Base-by-base conservation (phyloP, 805 yeast species). In the Saturnispora diversa region DNA sequence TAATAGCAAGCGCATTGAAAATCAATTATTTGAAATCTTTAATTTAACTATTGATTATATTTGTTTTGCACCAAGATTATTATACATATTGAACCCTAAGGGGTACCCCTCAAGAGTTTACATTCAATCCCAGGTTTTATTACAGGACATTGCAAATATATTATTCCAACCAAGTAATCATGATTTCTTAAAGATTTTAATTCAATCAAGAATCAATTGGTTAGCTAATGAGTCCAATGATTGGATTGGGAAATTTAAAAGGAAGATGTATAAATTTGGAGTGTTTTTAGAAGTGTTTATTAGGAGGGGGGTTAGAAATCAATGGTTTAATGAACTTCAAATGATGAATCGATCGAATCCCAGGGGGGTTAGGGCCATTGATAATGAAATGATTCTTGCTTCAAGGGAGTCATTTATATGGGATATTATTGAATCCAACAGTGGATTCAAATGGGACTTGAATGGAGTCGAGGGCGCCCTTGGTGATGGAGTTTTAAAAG, bases 271-370 rank as follows among this genome's bases (percentile, higher is more conserved):
- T 11, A 43, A 26, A 31, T 44, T 42, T 37, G 41, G 45, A 16
- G 35, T 44, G 13, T 42, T 47, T 13, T 15, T 44, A 13, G 50
- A 47, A 36, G 44, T 47, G 20, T 38, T 47, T 10, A 19, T 43
- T 11, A 37, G 50, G 20, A 23, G 37, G 6, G 38, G 46, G 3
- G 22, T 29, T 20, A 29, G 30, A 31, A 24, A 30, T 17, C 5
- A 11, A n/a, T n/a, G n/a, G n/a, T n/a, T n/a, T 6, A 17, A 11
- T n/a, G 17, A 25, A 13, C 19, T 13, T n/a, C n/a, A n/a, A n/a
- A n/a, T n/a, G n/a, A n/a, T n/a, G n/a, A n/a, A n/a, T n/a, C n/a
- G n/a, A n/a, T n/a, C n/a, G n/a, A n/a, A n/a, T n/a, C n/a, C n/a
- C n/a, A n/a, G n/a, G n/a, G n/a, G n/a, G n/a, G n/a, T n/a, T n/a